Evolutionary conservation across 2,329 filamentous ascomycete genomes (phyloP).

Genomic region (Exophiala viscosa): DNA sequence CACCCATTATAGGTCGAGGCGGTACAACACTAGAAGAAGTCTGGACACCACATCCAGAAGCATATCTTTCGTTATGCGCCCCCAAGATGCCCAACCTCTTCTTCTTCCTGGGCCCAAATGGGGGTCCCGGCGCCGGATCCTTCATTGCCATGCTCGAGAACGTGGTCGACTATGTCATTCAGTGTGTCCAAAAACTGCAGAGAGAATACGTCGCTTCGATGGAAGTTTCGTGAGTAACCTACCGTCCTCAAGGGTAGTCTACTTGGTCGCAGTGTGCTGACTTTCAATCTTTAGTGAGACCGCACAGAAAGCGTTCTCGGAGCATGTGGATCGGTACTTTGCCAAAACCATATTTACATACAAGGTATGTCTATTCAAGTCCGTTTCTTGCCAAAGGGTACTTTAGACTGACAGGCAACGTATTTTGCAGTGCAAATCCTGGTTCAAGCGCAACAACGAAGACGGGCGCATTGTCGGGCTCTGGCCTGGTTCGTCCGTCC

Average conservation of each 20-base stretch:
- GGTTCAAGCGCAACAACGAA: constrained; percentile 66
- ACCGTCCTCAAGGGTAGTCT: constrained; percentile 18
- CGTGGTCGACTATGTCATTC: constrained; percentile 31
- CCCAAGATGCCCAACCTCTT: constrained; percentile 43
- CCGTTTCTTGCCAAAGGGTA: background rate
- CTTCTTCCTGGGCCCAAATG: constrained; percentile 31
- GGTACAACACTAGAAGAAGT: constrained; percentile 21
- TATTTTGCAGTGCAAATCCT: constrained; percentile 64
- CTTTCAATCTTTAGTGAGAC: background rate
- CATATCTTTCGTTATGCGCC: constrained; percentile 46
- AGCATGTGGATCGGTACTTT: constrained; percentile 48
- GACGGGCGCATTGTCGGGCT: constrained; percentile 63
- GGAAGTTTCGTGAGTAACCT: constrained; percentile 36
- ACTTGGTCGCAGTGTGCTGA: background rate
- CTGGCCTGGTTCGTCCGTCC: constrained; percentile 66
- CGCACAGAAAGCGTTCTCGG: constrained; percentile 29
- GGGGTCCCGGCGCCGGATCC: constrained; percentile 29
- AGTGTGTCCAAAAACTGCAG: constrained; percentile 32
- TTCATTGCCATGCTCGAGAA: constrained; percentile 26
- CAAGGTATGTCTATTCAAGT: constrained; percentile 17
- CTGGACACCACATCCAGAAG: constrained; percentile 33
- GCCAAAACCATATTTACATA: constrained; percentile 46
- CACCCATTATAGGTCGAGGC: constrained; percentile 30
- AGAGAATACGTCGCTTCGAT: constrained; percentile 31
- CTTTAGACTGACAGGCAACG: constrained; percentile 1